phyloP scores from a whole-genome alignment of 768 basidiomycete species.

The Lactarius akahatsu region DNA sequence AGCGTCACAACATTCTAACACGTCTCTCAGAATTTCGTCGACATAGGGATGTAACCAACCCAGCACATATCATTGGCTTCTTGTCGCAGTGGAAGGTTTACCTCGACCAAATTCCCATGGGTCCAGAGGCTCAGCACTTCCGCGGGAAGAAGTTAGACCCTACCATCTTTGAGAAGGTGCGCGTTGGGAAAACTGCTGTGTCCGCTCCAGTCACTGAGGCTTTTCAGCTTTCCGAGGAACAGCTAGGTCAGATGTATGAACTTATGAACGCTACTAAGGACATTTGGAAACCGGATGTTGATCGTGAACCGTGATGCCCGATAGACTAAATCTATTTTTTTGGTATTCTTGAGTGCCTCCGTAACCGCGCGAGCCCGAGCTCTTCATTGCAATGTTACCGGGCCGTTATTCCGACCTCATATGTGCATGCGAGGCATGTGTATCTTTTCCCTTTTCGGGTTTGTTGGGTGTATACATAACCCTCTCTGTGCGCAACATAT shows the following conservation, averaged over 20 bases:
- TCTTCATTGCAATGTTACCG: not conserved
- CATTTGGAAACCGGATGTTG: conserved; percentile 67
- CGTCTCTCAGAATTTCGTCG: conserved; percentile 74
- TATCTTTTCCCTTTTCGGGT: not conserved
- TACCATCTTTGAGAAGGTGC: conserved; percentile 73
- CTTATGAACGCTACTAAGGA: conserved; percentile 90
- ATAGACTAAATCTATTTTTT: not conserved
- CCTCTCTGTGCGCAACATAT: not conserved
- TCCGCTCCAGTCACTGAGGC: not conserved
- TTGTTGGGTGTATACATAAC: not conserved
- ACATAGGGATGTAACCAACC: conserved; percentile 78
- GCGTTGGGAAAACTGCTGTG: conserved; percentile 15
- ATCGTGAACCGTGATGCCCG: not conserved
- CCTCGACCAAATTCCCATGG: conserved; percentile 65
- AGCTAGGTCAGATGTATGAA: conserved; percentile 91
- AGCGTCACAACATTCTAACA: not conserved
- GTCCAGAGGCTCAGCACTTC: conserved; percentile 48
- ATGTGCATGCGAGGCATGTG: not conserved
- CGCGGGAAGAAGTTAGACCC: conserved; percentile 67
- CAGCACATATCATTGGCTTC: conserved; percentile 91
- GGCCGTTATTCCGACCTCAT: not conserved
- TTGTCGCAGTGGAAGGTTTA: conserved; percentile 95
- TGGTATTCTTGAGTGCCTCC: not conserved
- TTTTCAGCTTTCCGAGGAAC: conserved; percentile 80
- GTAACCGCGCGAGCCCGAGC: no score